phyloP scores from a whole-genome alignment of 768 basidiomycete genomes.

The Butyriboletus loyo region DNA sequence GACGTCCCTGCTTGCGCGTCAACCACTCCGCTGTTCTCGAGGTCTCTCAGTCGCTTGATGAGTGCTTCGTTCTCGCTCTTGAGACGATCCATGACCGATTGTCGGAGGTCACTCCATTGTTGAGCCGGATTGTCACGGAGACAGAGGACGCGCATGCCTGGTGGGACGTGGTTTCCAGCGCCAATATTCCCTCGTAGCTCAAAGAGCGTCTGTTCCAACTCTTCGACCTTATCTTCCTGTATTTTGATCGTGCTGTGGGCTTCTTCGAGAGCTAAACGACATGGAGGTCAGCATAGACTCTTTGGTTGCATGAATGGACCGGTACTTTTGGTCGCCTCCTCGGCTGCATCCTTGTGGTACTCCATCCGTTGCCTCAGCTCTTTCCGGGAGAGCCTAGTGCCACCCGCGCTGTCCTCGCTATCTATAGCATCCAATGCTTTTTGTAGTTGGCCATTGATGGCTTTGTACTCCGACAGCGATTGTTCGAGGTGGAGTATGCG shows the following conservation, averaged over 20 bases:
- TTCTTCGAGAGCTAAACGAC: conserved; percentile 42
- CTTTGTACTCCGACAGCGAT: conserved; percentile 55
- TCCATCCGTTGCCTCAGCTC: conserved; percentile 41
- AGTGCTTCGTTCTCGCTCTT: conserved; percentile 83
- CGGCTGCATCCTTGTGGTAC: conserved; percentile 36
- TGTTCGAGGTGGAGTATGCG: conserved; percentile 54
- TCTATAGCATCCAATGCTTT: conserved; percentile 47
- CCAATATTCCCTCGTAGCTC: conserved; percentile 76
- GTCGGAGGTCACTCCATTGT: conserved; percentile 73
- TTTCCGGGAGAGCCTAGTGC: conserved; percentile 28
- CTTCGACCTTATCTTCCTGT: conserved; percentile 55
- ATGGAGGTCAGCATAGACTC: neutral
- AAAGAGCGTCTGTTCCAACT: conserved; percentile 75
- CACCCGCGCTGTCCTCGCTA: conserved; percentile 28
- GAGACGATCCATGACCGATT: conserved; percentile 71
- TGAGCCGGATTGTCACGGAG: conserved; percentile 80
- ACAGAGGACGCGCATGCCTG: conserved; percentile 63
- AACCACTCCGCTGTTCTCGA: conserved; percentile 45
- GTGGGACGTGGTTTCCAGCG: conserved; percentile 71
- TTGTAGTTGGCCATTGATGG: conserved; percentile 42
- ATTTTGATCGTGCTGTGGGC: conserved; percentile 34
- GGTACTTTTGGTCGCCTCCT: conserved; percentile 41
- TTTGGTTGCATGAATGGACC: neutral
- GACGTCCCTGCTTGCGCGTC: conserved; percentile 17
- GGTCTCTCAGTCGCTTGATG: conserved; percentile 57